Evolutionary conservation across 2,329 filamentous ascomycete genomes (phyloP).

Genomic region (Alternaria sp.): DNA sequence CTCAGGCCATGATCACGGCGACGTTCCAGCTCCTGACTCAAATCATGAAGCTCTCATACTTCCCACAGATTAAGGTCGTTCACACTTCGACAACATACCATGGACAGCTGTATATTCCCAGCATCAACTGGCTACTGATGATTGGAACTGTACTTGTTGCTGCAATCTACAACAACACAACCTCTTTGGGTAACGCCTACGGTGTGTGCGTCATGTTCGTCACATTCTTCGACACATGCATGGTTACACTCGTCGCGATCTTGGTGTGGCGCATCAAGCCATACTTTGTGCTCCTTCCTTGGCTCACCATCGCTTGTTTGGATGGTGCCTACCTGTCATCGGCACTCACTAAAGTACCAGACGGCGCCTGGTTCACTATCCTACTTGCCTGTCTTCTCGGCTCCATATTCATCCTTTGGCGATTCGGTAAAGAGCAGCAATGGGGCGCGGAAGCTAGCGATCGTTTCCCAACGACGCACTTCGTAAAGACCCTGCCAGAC

Average conservation of each 20-base stretch:
- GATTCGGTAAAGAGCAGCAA: constrained; percentile 79
- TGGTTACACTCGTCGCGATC: constrained; percentile 74
- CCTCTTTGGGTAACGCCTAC: constrained; percentile 72
- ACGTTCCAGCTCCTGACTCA: constrained; percentile 75
- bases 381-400: constrained; percentile 68
- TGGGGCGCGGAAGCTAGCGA: constrained; percentile 74
- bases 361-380: constrained; percentile 80
- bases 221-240: constrained; percentile 77
- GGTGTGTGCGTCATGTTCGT: constrained; percentile 82
- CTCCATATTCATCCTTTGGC: constrained; percentile 73
- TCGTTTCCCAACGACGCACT: constrained; percentile 54
- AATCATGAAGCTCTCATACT: constrained; percentile 75
- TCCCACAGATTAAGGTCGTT: constrained; percentile 75
- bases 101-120: constrained; percentile 77
- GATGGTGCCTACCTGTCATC: constrained; percentile 75
- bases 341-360: constrained; percentile 73
- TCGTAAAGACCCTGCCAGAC: constrained; percentile 45
- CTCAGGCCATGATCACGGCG: constrained; percentile 78
- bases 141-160: constrained; percentile 76
- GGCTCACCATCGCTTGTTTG: constrained; percentile 68
- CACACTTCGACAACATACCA: constrained; percentile 75
- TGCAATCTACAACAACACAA: constrained; percentile 72
- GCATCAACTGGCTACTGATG: constrained; percentile 80
- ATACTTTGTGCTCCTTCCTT: constrained; percentile 66
- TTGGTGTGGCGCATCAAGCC: constrained; percentile 72